Evolutionary conservation across 2,329 filamentous ascomycete species (phyloP).

Genomic region (Pestalotiopsis sp.): DNA sequence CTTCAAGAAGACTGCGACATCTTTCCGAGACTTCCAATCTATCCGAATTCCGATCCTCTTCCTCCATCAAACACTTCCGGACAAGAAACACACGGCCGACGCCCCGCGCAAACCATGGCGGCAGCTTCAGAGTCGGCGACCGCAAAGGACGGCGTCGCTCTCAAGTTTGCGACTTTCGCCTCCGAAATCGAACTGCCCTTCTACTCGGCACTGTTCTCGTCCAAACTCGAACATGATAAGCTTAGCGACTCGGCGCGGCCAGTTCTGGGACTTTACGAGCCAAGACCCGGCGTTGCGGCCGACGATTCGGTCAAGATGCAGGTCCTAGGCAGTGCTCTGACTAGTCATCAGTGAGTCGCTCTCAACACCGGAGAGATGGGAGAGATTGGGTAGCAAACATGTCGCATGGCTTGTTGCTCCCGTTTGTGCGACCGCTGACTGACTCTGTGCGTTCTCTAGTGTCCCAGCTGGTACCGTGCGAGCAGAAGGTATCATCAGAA

Average conservation of each 20-base stretch:
- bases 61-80: not conserved
- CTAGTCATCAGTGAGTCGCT: conserved; percentile 72
- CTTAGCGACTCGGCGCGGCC: conserved; percentile 90
- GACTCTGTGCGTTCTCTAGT: not conserved
- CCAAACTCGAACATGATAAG: conserved; percentile 96
- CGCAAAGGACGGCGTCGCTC: conserved; percentile 19
- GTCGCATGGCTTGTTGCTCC: not conserved
- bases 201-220: conserved; percentile 84
- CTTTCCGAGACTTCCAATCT: not conserved
- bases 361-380: not conserved
- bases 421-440: not conserved
- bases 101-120: conserved; percentile 1
- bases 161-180: conserved; percentile 83
- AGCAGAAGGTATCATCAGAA: conserved; percentile 91
- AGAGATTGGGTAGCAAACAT: not conserved
- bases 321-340: conserved; percentile 83
- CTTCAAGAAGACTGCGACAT: not conserved
- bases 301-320: conserved; percentile 86
- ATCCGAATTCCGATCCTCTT: not conserved
- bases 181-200: conserved; percentile 96
- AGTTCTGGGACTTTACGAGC: conserved; percentile 86
- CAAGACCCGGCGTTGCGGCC: conserved; percentile 69
- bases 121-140: not conserved
- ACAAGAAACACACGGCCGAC: not conserved
- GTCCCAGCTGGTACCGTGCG: conserved; percentile 52